Evolutionary conservation across 148 eudicot species (phyloP).

Genomic region (Camellia sinensis): DNA sequence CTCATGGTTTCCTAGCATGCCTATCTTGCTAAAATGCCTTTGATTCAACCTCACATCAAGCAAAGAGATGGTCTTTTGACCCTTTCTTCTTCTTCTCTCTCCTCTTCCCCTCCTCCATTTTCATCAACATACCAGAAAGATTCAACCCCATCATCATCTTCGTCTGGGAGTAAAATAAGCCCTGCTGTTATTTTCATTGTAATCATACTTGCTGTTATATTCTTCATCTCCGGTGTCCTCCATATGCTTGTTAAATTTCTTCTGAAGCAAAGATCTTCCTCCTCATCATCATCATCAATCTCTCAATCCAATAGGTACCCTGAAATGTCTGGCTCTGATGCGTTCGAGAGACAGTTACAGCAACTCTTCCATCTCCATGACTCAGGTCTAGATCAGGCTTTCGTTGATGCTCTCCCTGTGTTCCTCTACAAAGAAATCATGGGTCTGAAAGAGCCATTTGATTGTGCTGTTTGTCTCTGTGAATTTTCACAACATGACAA

Average conservation of each 20-base stretch:
- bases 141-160: conserved; percentile 23
- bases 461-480: conserved; percentile 86
- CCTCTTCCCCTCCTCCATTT: conserved; percentile 11
- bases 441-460: conserved; percentile 81
- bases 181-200: conserved; percentile 48
- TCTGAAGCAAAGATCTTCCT: conserved; percentile 45
- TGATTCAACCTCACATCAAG: conserved; percentile 17
- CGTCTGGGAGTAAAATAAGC: conserved; percentile 43
- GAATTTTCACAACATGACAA: conserved; percentile 67
- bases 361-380: conserved; percentile 77
- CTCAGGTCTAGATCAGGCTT: conserved; percentile 78
- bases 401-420: conserved; percentile 80
- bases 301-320: conserved; percentile 44
- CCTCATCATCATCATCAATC: conserved; percentile 37
- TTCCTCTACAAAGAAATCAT: conserved; percentile 63
- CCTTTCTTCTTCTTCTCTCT: conserved; percentile 1
- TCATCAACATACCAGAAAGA: conserved; percentile 28
- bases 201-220: conserved; percentile 50
- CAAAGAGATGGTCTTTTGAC: conserved; percentile 24
- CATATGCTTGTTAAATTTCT: conserved; percentile 53
- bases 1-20: conserved; percentile 15
- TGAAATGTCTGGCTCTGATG: conserved; percentile 41
- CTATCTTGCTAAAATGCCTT: conserved; percentile 28
- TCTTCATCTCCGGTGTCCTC: conserved; percentile 52
- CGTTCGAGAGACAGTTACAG: conserved; percentile 62